These are phyloP conservation scores for Fusarium pseudonygamai DNA, from an alignment of 2,329 filamentous ascomycete species.

Conservation along the genomic window DNA sequence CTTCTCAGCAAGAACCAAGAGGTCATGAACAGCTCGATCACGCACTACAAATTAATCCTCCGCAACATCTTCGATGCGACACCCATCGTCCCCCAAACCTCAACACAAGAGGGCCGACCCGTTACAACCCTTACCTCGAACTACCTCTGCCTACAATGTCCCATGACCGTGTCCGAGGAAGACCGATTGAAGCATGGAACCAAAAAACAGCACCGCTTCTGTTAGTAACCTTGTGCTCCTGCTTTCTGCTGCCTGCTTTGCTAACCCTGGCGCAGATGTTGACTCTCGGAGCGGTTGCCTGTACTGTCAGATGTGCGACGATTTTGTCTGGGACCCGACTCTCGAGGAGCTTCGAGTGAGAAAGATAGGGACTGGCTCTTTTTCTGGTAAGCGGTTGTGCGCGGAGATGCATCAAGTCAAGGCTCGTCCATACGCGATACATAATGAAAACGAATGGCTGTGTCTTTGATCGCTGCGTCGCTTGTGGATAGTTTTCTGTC, in stretches of 20 bases:
- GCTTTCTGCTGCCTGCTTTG: constrained; percentile 2
- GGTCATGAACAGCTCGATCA: constrained; percentile 73
- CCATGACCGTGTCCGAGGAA: constrained; percentile 72
- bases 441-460: neutral
- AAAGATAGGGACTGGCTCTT: constrained; percentile 73
- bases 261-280: constrained; percentile 66
- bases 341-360: constrained; percentile 78
- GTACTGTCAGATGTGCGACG: constrained; percentile 84
- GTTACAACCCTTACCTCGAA: constrained; percentile 72
- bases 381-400: constrained; percentile 61
- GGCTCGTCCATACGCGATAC: neutral
- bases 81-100: constrained; percentile 72
- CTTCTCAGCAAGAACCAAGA: constrained; percentile 70
- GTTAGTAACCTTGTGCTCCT: constrained; percentile 56
- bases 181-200: constrained; percentile 73
- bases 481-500: neutral
- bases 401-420: neutral
- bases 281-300: constrained; percentile 79
- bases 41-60: constrained; percentile 77
- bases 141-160: constrained; percentile 79
- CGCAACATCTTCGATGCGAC: constrained; percentile 75
- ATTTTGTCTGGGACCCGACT: constrained; percentile 84
- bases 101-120: constrained; percentile 64
- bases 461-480: neutral
- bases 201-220: constrained; percentile 77